Evolutionary conservation across 2,329 filamentous ascomycete genomes (phyloP), one percentile per base, ranked within the genome.

Genomic region (Chaetothyriales sp.): DNA sequence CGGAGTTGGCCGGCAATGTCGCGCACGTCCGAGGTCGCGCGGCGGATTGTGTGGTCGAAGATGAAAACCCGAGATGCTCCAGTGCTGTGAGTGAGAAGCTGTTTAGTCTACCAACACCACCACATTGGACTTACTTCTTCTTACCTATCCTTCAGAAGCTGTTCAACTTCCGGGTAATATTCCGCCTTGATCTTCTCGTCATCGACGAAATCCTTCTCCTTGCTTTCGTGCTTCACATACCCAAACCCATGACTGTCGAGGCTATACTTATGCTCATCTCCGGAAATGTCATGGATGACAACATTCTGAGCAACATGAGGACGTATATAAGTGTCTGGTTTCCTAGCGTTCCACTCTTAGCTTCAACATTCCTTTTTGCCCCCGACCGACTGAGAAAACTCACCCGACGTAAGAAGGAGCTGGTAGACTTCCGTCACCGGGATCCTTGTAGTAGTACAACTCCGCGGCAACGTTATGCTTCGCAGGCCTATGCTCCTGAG

Each of bases 11-110:
- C 53, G 1, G 47, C 22, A n/a, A 45, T 46, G 29, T 56, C 25
- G 47, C 54, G 55, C 13, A 53, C 54, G 0, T 80, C 73, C 0
- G 80, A 70, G 1, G 69, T 64, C n/a, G 76, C 74, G 5, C 76
- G 69, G 1, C 83, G 76, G 58, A 86, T 82, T 0, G 83, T 86
- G 64, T 86, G 83, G 65, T 86, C 83, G 63, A 86, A 86, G 53
- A 86, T 82, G 54, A 80, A 73, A 9, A 86, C 74, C 20, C 72
- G 71, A 2, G 73, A 65, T 15, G 72, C 77, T 2, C 77, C 77
- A 13, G 78, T 81, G 37, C 76, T 79, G 55, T 18, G 1, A 5
- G 28, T 18, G 13, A 15, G 51, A 40, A 5, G 10, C 4, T 33
- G 6, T 19, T 37, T 47, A 51, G 44, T 54, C 49, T 5, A 47